Conservation (phyloP, 768 basidiomycete species). For the Clavaria fumosa region DNA sequence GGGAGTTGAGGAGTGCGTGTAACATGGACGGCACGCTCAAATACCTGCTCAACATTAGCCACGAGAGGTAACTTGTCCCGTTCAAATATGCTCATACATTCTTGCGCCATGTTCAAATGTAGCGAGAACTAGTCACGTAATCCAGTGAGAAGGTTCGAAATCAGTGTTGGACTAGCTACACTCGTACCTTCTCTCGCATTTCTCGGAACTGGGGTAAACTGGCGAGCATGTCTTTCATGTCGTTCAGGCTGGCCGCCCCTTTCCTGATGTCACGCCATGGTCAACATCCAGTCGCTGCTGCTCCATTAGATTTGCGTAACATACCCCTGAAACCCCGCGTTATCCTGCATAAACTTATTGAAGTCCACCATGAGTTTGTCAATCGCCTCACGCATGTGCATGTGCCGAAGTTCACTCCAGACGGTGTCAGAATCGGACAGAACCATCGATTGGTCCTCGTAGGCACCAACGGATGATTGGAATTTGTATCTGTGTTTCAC, state of each 20-base stretch:
- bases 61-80: constrained; percentile 68
- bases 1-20: not conserved
- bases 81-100: constrained; percentile 91
- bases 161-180: not conserved
- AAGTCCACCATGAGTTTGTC: constrained; percentile 96
- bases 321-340: constrained; percentile 87
- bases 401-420: constrained; percentile 86
- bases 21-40: constrained; percentile 10
- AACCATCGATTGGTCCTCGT: constrained; percentile 76
- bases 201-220: constrained; percentile 89
- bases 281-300: not conserved
- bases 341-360: constrained; percentile 84
- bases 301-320: constrained; percentile 12
- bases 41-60: constrained; percentile 82
- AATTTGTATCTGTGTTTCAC: constrained; percentile 64
- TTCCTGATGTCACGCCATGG: constrained; percentile 27
- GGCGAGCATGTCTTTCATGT: constrained; percentile 99
- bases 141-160: not conserved
- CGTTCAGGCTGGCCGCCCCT: constrained; percentile 77
- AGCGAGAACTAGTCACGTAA: constrained; percentile 63
- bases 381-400: constrained; percentile 98
- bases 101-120: constrained; percentile 94
- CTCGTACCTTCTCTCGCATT: constrained; percentile 72
- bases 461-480: constrained; percentile 70
- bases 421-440: constrained; percentile 81